Base-by-base conservation (phyloP, 1,139 yeast species). In the Geotrichum macrosporum region DNA sequence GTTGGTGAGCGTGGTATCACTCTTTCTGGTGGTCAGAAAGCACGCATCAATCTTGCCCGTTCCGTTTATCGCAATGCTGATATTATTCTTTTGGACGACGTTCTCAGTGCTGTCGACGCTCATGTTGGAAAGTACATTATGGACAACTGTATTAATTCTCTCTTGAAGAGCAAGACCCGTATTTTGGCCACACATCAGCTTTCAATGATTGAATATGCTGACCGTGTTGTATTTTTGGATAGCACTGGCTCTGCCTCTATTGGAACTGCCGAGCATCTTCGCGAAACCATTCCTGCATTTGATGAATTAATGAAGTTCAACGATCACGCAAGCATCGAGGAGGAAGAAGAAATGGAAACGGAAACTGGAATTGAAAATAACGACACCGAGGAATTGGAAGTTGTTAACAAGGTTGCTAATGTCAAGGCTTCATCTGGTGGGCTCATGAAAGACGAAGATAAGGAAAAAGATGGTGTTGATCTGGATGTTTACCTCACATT, bases 1-100 rank as follows among this genome's bases (percentile, higher is more conserved):
- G 84, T 88, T 50, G 96, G 96, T 53, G 96, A 88, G 64, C 77
- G 94, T 56, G 96, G 96, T 55, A 84, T 88, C 55, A 87, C 94
- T 0, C 68, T 88, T 35, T 85, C 95, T 3, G 96, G 96, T 50
- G 96, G 96, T 35, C 96, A 88, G 64, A 88, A 88, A 67, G 94
- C 95, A 0, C 74, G 95, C 59, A 77, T 86, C 55, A 82, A 81
- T 57, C 70, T 88, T 50, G 96, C 96, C 1, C 75, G 96, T 58
- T 84, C 95, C 2, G 88, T 84, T 3, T 88, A 88, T 63, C 79
- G 83, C 35, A 71, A 77, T 48, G 69, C 74, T 27, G 87, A 83
- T 50, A 78, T 84, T 35, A 69, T 85, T 19, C 65, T 88, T 49
- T 70, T 88, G 52, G 96, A 88, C 61, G 96, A 88, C 65, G 94